Evolutionary conservation across 306 rosid genomes (phyloP), one percentile per base, ranked within the genome.

Genomic region (Fagus crenata): DNA sequence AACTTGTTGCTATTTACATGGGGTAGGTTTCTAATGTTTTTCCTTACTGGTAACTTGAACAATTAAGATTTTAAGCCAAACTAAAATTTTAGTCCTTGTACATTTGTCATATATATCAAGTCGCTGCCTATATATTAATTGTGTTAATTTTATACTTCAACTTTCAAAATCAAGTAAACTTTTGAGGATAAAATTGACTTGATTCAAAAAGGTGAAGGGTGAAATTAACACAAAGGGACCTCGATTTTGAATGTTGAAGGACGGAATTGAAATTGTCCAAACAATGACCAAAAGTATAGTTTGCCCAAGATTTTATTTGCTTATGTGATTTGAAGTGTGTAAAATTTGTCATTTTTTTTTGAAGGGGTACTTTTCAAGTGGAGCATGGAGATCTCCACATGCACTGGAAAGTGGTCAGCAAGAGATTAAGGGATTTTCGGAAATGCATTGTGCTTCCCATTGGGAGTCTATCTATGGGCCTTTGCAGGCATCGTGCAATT

Each of bases 401-500:
- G 79, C 93, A 84, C 55, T 95, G 99, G 97, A 89, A 89, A 79
- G 43, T 95, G 84, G 90, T 88, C 68, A 92, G 97, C 82, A 91
- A 84, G 80, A 91, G 89, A 82, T 77, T 92, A 89, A 95, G 82
- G 84, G 91, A 81, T 69, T 86, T 87, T 61, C 96, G 80, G 42
- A 88, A 95, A 69, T 95, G 97, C 87, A 89, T 87, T 6, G 97
- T 92, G 87, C 85, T 95, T 75, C 99, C 99, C 49, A 90, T 95
- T 37, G 97, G 97, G 67, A 88, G 89, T 80, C 87, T 95, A 53
- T 95, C 97, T 35, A 80, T 84, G 75, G 99, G 99, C 41, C 90
- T 92, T 67, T 95, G 99, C 81, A 85, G 99, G 89, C 99, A 95
- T 73, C 93, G 99, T 11, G 99, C 99, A n/a, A 81, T 95, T 84